Base-by-base conservation (phyloP, 352 stramenopile genomes). In the Globisporangium orthogonon region DNA sequence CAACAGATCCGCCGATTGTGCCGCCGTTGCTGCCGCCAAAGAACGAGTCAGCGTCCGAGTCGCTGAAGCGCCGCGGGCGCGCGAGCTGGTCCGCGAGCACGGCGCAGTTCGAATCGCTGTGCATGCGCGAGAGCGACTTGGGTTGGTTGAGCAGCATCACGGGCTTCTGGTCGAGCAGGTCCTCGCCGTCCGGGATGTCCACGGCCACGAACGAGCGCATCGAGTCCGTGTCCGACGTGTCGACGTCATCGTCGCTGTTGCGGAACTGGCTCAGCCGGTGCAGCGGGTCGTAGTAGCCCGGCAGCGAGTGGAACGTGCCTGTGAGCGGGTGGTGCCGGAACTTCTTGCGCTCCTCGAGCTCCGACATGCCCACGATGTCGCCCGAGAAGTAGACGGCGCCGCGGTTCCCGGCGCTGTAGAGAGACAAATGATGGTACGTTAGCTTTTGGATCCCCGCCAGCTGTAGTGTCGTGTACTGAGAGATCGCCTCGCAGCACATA, bases 261-360 rank as follows among this genome's bases (percentile, higher is more conserved):
- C 85, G 83, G 54, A 86, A 88, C 52, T 89, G 67, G 44, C 76
- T 82, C 9, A 94, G 63, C 13, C 84, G 85, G 62, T 93, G 83
- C 44, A 94, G 65, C 46, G 85, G 85, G 55, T 94, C 85, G 51
- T 95, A 95, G 63, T 94, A 94, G 1, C 84, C 83, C 4, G 86
- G 86, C 0, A 95, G 66, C 31, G 79, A 87, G 63, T 95, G 86
- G 69, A 95, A 95, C 30, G 87, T 92, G 55, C 86, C 86, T 37
- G 85, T 94, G 14, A 94, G 77, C 55, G 86, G 86, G 62, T 95
- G 76, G 60, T 95, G 83, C 10, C 85, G 84, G 40, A 90, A 91
- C 60, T 93, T 94, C 67, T 95, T 95, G 58, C 83, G 84, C 65
- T 95, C 83, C 63, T 95, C 84, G 11, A 94, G 76, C 65, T 95